phyloP scores from a whole-genome alignment of 2,329 filamentous ascomycete species.

The Tricladium varicosporioides region DNA sequence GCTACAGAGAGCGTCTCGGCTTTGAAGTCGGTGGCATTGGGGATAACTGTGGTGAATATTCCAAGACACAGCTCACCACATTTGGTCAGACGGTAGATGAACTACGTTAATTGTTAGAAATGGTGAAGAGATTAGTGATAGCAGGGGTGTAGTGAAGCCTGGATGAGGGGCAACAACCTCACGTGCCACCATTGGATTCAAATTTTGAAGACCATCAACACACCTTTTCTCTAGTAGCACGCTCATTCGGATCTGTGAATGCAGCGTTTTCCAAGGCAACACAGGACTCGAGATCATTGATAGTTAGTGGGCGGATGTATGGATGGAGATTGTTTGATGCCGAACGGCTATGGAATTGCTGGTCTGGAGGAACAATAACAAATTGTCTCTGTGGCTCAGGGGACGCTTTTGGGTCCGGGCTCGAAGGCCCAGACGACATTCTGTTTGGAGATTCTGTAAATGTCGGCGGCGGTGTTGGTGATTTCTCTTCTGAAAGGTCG shows the following conservation, averaged over 20 bases:
- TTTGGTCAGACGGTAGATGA: constrained; percentile 70
- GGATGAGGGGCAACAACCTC: constrained; percentile 5
- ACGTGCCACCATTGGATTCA: constrained; percentile 11
- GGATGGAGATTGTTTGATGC: constrained; percentile 61
- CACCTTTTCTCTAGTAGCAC: constrained; percentile 55
- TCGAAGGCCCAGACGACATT: constrained; percentile 5
- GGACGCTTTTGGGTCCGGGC: background rate
- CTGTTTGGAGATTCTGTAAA: constrained; percentile 10
- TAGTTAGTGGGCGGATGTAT: constrained; percentile 70
- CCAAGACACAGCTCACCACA: constrained; percentile 78
- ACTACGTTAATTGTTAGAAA: constrained; percentile 44
- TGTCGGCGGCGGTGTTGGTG: constrained; percentile 6
- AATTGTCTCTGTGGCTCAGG: background rate
- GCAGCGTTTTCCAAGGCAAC: constrained; percentile 54
- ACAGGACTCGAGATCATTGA: constrained; percentile 61
- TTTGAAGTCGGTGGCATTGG: constrained; percentile 46
- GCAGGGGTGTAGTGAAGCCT: background rate
- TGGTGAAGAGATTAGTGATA: background rate
- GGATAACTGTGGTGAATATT: constrained; percentile 67
- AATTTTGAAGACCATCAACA: constrained; percentile 17
- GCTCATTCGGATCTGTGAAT: constrained; percentile 48
- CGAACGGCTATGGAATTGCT: constrained; percentile 18
- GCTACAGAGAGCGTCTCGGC: constrained; percentile 54
- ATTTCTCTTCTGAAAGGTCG: background rate
- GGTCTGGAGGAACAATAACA: constrained; percentile 11